Evolutionary conservation across 2,329 filamentous ascomycete genomes (phyloP).

Genomic region (Alternaria sp.): DNA sequence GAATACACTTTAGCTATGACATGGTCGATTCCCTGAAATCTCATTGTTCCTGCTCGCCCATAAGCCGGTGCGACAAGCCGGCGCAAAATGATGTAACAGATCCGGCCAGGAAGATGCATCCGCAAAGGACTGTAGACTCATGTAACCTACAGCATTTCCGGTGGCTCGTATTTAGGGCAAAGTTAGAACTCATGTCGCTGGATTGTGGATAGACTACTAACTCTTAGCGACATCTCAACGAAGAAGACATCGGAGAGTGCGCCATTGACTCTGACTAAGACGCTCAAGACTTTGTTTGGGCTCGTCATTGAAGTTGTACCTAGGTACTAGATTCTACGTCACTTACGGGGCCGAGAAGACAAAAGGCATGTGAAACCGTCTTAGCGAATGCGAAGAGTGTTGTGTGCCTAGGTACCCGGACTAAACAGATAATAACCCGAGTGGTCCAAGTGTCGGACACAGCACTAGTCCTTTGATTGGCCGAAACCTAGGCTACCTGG

Average conservation of each 20-base stretch:
- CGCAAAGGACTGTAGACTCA: background rate
- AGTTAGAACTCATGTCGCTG: background rate
- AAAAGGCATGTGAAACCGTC: background rate
- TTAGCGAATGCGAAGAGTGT: background rate
- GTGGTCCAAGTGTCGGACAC: background rate
- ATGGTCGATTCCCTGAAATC: background rate
- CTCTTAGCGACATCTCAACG: background rate
- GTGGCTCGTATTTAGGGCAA: background rate
- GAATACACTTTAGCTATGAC: background rate
- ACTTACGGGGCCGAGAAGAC: background rate
- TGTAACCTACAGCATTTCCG: background rate
- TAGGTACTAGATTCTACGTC: background rate
- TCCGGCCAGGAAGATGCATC: background rate
- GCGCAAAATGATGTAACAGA: background rate
- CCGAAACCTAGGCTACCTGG: background rate
- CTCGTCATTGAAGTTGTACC: background rate
- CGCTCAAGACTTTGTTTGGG: background rate
- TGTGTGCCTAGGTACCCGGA: background rate
- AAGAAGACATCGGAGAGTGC: background rate
- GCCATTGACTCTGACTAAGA: background rate
- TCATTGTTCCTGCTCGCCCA: background rate
- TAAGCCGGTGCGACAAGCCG: background rate
- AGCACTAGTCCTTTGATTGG: background rate
- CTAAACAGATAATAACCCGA: background rate
- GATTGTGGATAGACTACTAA: background rate